A percentile compares a stretch with the other conserved stretches of the same genome.
phyloP scores from a whole-genome alignment of 2,329 filamentous ascomycete species.

The Dendrostoma leiphaemia region DNA sequence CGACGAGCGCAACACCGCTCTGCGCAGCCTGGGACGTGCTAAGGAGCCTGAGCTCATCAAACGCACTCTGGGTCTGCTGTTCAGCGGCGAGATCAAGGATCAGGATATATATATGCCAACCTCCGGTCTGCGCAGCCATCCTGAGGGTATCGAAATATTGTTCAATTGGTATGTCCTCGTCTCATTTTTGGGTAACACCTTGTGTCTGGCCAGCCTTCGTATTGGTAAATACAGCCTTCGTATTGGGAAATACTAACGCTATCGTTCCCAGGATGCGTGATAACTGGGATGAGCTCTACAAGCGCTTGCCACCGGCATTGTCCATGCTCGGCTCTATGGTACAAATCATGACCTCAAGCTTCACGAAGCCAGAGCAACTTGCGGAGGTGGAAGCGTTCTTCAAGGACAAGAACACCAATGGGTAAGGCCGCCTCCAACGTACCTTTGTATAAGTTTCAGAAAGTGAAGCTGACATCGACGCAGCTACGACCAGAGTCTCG shows the following conservation, averaged over 20 bases:
- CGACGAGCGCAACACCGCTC: conserved; percentile 88
- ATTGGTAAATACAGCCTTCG: too few species aligned
- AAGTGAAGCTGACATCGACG: not conserved
- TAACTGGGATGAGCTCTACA: conserved; percentile 83
- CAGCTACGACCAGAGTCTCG: conserved; percentile 79
- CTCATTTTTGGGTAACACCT: not conserved
- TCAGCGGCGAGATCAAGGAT: conserved; percentile 82
- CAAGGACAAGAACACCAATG: conserved; percentile 72
- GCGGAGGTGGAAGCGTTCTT: conserved; percentile 80
- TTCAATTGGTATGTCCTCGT: conserved; percentile 61
- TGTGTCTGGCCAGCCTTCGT: too few species aligned
- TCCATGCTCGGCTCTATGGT: conserved; percentile 85
- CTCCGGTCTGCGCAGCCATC: conserved; percentile 72
- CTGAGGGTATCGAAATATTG: conserved; percentile 74
- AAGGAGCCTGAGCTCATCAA: conserved; percentile 77
- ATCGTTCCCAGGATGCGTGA: conserved; percentile 54
- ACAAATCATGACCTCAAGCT: conserved; percentile 75
- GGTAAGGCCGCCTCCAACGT: not conserved
- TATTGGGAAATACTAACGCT: not conserved
- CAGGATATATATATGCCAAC: conserved; percentile 93
- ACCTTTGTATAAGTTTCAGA: too few species aligned
- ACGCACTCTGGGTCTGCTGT: conserved; percentile 71
- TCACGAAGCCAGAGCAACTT: conserved; percentile 74
- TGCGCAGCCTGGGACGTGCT: conserved; percentile 78
- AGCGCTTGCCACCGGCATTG: conserved; percentile 80